These are phyloP conservation scores for Volvariella surrecta DNA, from an alignment of 1,284 basidiomycete species.

Conservation along the genomic window DNA sequence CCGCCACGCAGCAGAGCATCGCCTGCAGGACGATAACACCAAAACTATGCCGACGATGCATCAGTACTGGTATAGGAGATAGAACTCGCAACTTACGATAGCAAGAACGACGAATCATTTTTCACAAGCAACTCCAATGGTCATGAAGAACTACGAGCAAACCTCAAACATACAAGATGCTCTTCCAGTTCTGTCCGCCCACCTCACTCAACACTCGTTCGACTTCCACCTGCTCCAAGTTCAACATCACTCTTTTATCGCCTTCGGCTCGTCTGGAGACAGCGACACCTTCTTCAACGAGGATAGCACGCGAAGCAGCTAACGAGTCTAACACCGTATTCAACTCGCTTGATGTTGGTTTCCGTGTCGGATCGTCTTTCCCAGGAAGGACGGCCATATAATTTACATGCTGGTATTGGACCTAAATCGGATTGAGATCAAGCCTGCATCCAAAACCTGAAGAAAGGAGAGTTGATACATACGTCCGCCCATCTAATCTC, in stretches of 20 bases:
- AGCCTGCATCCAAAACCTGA: neutral
- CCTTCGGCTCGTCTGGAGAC: conserved; percentile 43
- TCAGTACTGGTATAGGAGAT: too few species aligned
- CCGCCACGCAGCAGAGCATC: too few species aligned
- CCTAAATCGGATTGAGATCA: conserved; percentile 23
- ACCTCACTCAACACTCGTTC: conserved; percentile 68
- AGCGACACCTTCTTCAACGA: conserved; percentile 55
- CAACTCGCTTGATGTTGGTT: conserved; percentile 50
- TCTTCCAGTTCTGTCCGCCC: conserved; percentile 64
- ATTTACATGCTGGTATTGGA: conserved; percentile 58
- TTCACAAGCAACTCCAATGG: too few species aligned
- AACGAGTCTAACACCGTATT: conserved; percentile 57
- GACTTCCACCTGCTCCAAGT: conserved; percentile 63
- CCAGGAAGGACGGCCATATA: conserved; percentile 51
- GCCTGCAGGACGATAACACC: too few species aligned
- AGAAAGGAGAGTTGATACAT: conserved; percentile 14
- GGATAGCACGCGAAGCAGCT: conserved; percentile 60
- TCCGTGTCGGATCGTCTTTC: conserved; percentile 39
- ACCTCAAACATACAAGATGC: conserved; percentile 26
- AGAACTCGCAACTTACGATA: too few species aligned
- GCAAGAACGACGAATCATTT: too few species aligned
- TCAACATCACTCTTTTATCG: conserved; percentile 57
- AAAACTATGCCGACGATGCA: too few species aligned
- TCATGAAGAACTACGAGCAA: too few species aligned
- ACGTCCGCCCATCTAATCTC: conserved; percentile 84